Evolutionary conservation across 139 green algal genomes (phyloP).

Genomic region (Chlorella sorokiniana): DNA sequence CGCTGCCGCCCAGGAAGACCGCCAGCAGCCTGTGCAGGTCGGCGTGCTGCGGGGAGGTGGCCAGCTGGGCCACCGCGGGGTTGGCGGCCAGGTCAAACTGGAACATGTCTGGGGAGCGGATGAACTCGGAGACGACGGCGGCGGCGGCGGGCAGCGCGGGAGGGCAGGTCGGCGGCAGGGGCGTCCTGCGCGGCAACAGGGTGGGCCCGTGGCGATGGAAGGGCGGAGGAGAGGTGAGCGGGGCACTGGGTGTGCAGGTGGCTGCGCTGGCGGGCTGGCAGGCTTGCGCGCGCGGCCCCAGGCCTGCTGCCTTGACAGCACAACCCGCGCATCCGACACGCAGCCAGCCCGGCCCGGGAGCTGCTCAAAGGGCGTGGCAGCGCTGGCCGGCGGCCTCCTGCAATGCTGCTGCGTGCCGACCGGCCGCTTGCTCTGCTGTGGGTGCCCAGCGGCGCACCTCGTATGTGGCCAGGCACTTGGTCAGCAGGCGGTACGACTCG

Average conservation of each 20-base stretch:
- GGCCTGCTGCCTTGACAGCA: too few relatives aligned
- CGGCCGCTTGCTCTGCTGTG: too few relatives aligned
- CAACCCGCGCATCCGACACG: too few relatives aligned
- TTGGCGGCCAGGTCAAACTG: constrained; percentile 43
- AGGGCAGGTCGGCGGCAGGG: constrained; percentile 21
- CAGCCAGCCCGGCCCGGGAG: too few relatives aligned
- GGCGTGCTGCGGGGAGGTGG: not conserved
- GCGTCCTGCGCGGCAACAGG: constrained; percentile 10
- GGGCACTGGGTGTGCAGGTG: not conserved
- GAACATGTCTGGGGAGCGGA: constrained; percentile 39
- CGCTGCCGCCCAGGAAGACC: constrained; percentile 28
- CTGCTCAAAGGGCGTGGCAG: too few relatives aligned
- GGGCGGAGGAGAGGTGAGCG: not conserved
- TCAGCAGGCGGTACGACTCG: constrained; percentile 45
- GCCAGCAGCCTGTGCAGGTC: constrained; percentile 38
- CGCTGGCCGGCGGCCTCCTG: too few relatives aligned
- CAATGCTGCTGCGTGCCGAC: too few relatives aligned
- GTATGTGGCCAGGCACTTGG: constrained; percentile 42
- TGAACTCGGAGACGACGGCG: constrained; percentile 37
- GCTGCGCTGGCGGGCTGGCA: too few relatives aligned
- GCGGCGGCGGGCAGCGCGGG: not conserved
- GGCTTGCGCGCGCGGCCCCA: too few relatives aligned
- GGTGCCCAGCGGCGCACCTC: too few relatives aligned
- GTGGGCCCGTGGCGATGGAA: not conserved
- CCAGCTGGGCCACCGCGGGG: constrained; percentile 37